Base-by-base conservation (phyloP, 2,329 filamentous ascomycete genomes). In the Diaporthe eres region DNA sequence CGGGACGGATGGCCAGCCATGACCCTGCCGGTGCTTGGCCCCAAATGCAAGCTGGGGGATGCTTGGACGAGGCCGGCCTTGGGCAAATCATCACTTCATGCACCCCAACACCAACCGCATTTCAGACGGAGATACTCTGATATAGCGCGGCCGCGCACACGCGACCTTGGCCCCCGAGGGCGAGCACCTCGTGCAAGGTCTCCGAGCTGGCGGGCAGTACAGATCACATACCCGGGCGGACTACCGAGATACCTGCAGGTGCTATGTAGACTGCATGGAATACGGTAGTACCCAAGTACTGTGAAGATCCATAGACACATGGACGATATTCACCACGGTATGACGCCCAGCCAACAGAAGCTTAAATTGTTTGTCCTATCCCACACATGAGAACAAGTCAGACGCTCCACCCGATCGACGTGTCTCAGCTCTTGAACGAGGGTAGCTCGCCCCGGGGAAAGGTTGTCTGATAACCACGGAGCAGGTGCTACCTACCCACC, bases 61-160 rank as follows among this genome's bases (percentile, higher is more conserved):
- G 65, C 65, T 70, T 70, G 65, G 49, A 70, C 65, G 34, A 70
- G 49, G 34, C 72, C 58, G 44, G 25, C 71, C 74, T 73, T 58
- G 42, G 51, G 74, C 60, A 73, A 68, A 75, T 73, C 74, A 68
- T 68, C 28, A 68, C 72, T 76, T 76, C 19, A 76, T 76, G 75
- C 75, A 58, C 34, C 61, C 37, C 37, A 53, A 74, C 58, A 58
- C 12, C 72, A n/a, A 5, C 72, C 63, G 60, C 72, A 51, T 51
- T 57, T 57, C 63, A 70, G 49, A 70, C 49, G 34, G 65, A 55
- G 49, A 70, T 70, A 34, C 65, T 55, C 34, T 68, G 65, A 68
- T 68, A 68, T 68, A 68, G 47, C 65, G 47, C 65, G 34, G 65
- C 65, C 22, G 65, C 65, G 39, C 65, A 34, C 28, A 60, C 44